A percentile compares a stretch with the other conserved stretches of the same genome.
These are phyloP conservation scores for Aspergillus haitiensis DNA, from an alignment of 495 filamentous ascomycete genomes.

Conservation along the genomic window DNA sequence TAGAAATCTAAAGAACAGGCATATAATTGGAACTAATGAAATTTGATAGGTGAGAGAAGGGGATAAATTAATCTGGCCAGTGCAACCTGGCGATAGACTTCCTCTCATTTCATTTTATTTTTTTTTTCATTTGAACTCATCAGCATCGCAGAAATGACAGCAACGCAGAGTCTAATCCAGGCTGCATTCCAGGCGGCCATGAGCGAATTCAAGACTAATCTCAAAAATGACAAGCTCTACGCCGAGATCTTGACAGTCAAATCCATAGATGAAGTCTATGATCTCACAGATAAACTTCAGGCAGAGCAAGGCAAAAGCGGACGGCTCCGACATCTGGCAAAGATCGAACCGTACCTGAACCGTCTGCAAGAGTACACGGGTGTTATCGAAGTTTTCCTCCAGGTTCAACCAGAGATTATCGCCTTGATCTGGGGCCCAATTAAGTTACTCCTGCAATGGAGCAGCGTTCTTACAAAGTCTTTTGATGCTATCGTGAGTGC, in stretches of 20 bases:
- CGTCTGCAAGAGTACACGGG: conserved; percentile 2
- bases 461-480: background rate
- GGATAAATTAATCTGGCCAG: too few species aligned
- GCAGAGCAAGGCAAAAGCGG: conserved; percentile 3
- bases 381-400: conserved; percentile 6
- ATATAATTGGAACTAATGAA: too few species aligned
- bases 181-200: conserved; percentile 7
- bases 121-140: background rate
- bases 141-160: background rate
- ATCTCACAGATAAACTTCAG: conserved; percentile 7
- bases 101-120: background rate
- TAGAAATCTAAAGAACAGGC: too few species aligned
- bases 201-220: conserved; percentile 4
- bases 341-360: conserved; percentile 4
- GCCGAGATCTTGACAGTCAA: conserved; percentile 1
- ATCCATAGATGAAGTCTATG: conserved; percentile 7
- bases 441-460: conserved; percentile 9
- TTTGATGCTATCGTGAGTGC: conserved; percentile 5
- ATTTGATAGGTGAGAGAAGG: too few species aligned
- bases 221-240: conserved; percentile 9
- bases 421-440: conserved; percentile 9
- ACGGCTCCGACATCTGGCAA: conserved; percentile 7
- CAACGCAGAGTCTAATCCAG: conserved; percentile 1
- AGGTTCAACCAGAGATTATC: conserved; percentile 6
- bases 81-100: too few species aligned